Evolutionary conservation across 768 basidiomycete genomes (phyloP), one percentile per base, ranked within the genome.

Genomic region (Termitomyces sp.): DNA sequence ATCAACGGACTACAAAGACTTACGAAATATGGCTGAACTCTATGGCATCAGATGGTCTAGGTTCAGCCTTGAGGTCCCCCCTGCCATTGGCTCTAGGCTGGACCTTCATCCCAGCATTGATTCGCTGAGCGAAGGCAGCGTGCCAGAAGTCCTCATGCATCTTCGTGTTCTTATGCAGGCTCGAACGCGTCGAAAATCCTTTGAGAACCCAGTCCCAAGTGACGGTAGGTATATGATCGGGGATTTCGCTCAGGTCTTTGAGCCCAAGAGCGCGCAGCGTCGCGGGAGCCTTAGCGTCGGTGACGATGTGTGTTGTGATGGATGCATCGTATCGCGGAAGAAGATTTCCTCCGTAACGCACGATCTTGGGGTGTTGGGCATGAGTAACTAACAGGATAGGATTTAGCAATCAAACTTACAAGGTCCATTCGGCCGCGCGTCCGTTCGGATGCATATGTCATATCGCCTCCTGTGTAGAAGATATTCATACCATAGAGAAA

Each of bases 281-380:
- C 16, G 73, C 55, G 14, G 57, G 51, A 34, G 53, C 50, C 40
- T 59, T 59, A 4, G 71, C 67, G 50, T 82, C 83, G 7, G 83
- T 82, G 32, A 92, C 75, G 52, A 92, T 85, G 63, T 90, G 87
- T 4, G 90, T 90, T 29, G 87, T 81, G 8, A 67, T 59, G 5
- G 64, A 59, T 3, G 82, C 71, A 59, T 91, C 84, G 63, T 81
- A 92, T 35, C 63, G 72, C 2, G 87, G 78, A 38, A 82, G 69
- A 25, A 92, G 71, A 21, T 76, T 81, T 43, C 82, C 90, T 11
- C 90, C 90, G 59, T 82, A 71, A 58, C 74, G 75, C 42, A 84
- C 73, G 40, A 92, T 81, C 90, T 92, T 60, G 25, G 34, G 29
- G 45, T 45, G 10, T 34, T 42, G 44, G 14, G 52, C 35, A 50